phyloP scores from a whole-genome alignment of 1,139 yeast species.

The Pichia sp. region DNA sequence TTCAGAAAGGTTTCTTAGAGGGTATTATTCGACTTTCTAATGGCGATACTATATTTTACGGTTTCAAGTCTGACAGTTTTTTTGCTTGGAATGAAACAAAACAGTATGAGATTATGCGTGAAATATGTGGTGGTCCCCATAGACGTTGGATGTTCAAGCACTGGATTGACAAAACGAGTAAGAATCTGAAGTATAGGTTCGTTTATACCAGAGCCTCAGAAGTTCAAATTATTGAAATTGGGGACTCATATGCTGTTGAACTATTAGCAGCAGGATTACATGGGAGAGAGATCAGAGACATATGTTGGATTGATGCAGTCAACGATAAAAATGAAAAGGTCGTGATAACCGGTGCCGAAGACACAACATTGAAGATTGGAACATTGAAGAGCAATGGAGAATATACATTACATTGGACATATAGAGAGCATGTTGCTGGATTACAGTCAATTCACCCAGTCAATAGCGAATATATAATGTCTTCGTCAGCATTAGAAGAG shows the following conservation, averaged over 20 bases:
- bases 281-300: slow-evolving; percentile 80
- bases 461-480: slow-evolving; percentile 46
- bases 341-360: slow-evolving; percentile 82
- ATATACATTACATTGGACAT: slow-evolving; percentile 51
- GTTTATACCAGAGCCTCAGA: slow-evolving; percentile 56
- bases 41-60: slow-evolving; percentile 58
- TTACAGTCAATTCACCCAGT: slow-evolving; percentile 71
- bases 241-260: slow-evolving; percentile 22
- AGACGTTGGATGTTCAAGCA: slow-evolving; percentile 63
- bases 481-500: slow-evolving; percentile 90
- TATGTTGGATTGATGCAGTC: slow-evolving; percentile 41
- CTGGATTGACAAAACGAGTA: slow-evolving; percentile 25
- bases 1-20: slow-evolving; percentile 75
- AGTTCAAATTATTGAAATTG: slow-evolving; percentile 32
- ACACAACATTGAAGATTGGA: slow-evolving; percentile 67
- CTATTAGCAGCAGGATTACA: slow-evolving; percentile 62
- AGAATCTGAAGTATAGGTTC: slow-evolving; percentile 30
- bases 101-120: slow-evolving; percentile 65
- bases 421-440: slow-evolving; percentile 84
- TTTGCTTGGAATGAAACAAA: slow-evolving; percentile 79
- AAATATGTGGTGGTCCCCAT: slow-evolving; percentile 90
- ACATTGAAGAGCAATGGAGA: slow-evolving; percentile 41
- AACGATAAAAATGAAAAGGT: slow-evolving; percentile 31
- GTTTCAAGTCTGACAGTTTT: slow-evolving; percentile 77
- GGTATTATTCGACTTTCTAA: slow-evolving; percentile 49